phyloP scores from a whole-genome alignment of 805 yeast species.

The Yarrowia sp. region DNA sequence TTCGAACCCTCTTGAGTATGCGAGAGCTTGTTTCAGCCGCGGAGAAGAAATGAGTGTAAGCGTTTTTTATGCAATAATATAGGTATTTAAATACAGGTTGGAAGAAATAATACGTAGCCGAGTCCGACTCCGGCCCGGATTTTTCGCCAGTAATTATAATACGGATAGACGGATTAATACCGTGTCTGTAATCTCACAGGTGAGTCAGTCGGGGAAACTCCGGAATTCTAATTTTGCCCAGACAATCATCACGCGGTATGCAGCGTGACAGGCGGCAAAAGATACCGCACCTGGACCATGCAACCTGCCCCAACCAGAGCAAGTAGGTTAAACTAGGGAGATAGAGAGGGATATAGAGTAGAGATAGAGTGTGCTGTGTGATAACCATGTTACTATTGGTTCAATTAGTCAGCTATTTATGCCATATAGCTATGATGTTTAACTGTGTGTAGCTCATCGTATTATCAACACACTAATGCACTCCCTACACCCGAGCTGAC shows the following conservation, averaged over 20 bases:
- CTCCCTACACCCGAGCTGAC: neutral
- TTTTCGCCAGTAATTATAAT: no score
- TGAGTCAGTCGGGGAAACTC: neutral
- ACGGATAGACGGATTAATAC: no score
- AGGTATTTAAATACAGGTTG: conserved; percentile 14
- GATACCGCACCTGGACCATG: neutral
- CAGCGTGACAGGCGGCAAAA: neutral
- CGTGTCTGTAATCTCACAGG: neutral
- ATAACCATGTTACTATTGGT: neutral
- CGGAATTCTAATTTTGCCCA: neutral
- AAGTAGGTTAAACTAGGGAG: neutral
- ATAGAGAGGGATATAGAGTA: neutral
- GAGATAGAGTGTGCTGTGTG: conserved; percentile 10
- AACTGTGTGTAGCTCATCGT: neutral
- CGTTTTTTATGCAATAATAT: neutral
- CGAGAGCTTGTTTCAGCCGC: neutral
- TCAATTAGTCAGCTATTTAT: no score
- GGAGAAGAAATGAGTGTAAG: neutral
- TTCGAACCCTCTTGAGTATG: no score
- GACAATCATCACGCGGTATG: neutral
- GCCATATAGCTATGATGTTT: no score
- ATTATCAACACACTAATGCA: neutral
- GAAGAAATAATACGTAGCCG: neutral
- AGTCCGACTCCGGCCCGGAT: no score
- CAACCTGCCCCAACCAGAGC: neutral